Conservation (phyloP, 225 moss, liverwort and hornwort genomes). For the Pseudoscleropodium purum region DNA sequence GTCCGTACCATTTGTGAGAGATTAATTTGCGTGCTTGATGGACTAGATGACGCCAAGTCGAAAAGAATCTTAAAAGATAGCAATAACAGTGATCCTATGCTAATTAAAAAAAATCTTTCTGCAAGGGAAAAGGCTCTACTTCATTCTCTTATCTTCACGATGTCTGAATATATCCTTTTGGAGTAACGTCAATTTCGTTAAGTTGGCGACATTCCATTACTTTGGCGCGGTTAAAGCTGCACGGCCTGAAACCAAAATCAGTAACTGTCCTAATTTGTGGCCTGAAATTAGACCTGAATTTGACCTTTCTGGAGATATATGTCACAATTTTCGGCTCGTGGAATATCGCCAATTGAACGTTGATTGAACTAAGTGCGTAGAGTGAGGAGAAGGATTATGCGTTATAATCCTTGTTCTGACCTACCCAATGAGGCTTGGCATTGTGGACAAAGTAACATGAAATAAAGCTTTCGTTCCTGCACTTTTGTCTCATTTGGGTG, state of each 20-base stretch:
- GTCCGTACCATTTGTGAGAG: conserved; percentile 1
- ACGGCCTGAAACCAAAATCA: not conserved
- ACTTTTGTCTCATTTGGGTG: not conserved
- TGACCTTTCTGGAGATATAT: not conserved
- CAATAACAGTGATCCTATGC: not conserved
- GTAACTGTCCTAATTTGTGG: not conserved
- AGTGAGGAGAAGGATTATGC: not conserved
- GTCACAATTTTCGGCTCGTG: not conserved
- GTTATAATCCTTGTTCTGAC: not conserved
- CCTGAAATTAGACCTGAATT: not conserved
- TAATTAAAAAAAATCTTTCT: not conserved
- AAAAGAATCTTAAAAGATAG: not conserved
- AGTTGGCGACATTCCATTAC: not conserved
- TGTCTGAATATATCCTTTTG: not conserved
- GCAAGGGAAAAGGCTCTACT: not conserved
- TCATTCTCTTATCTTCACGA: not conserved
- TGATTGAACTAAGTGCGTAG: not conserved
- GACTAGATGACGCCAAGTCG: too few species aligned
- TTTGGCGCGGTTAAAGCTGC: not conserved
- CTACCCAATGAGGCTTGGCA: not conserved
- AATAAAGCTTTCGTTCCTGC: not conserved
- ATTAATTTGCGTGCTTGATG: not conserved
- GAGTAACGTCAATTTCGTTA: not conserved
- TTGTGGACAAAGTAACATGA: too few species aligned
- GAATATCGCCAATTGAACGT: not conserved